Percentiles rank a stretch among this genome's conserved stretches.
phyloP scores from a whole-genome alignment of 352 stramenopile species.

The Thalassiosira delicatula region DNA sequence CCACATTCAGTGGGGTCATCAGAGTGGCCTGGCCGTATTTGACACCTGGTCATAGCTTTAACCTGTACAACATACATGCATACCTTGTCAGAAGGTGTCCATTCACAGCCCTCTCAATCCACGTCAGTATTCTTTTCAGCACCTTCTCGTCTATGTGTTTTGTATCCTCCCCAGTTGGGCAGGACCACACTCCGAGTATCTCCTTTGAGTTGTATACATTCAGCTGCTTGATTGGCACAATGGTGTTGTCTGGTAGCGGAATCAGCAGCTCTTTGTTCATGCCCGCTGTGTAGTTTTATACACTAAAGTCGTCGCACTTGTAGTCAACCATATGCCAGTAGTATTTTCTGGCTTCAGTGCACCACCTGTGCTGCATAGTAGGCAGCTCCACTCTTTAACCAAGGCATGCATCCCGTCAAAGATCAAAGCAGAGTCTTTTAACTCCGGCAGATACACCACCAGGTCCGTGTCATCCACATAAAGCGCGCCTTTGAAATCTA shows the following conservation, averaged over 20 bases:
- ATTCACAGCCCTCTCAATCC: conserved; percentile 6
- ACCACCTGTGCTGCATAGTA: neutral
- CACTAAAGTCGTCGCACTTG: neutral
- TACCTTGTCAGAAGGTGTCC: conserved; percentile 8
- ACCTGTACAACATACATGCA: conserved; percentile 8
- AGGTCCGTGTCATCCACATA: conserved; percentile 31
- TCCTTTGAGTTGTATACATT: conserved; percentile 20
- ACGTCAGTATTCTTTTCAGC: neutral
- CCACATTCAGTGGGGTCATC: neutral
- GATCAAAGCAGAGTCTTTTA: neutral
- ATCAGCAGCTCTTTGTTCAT: neutral
- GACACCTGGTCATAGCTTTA: conserved; percentile 15
- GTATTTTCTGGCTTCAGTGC: conserved; percentile 10
- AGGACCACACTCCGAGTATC: conserved; percentile 5
- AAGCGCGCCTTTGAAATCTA: neutral
- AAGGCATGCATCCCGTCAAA: neutral
- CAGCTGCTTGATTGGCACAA: neutral
- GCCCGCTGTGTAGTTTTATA: neutral
- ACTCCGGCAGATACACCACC: neutral
- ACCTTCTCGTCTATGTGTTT: conserved; percentile 20
- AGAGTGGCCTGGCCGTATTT: conserved; percentile 17
- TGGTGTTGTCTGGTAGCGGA: neutral
- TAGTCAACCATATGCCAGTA: conserved; percentile 29
- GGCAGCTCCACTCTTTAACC: neutral
- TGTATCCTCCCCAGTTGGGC: neutral